phyloP scores from a whole-genome alignment of 768 basidiomycete species.

The Fomitopsis pulvina region DNA sequence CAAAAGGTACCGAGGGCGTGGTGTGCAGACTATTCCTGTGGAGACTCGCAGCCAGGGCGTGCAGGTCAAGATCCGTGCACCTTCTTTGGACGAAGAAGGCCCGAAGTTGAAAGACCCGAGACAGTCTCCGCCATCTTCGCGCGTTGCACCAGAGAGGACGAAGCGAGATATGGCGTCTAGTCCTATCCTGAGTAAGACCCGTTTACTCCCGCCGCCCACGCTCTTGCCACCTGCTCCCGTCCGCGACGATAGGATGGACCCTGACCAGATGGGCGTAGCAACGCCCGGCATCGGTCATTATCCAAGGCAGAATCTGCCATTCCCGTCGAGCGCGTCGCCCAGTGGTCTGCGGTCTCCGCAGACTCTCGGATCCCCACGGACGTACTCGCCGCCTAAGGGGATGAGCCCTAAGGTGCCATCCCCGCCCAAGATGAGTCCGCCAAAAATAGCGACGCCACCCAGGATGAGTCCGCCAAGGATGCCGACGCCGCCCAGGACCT shows the following conservation, averaged over 20 bases:
- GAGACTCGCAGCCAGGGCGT: slow-evolving; percentile 50
- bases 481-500: slow-evolving; percentile 14
- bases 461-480: slow-evolving; percentile 9
- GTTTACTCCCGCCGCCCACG: slow-evolving; percentile 5
- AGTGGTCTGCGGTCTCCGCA: slow-evolving; percentile 21
- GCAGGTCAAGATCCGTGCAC: slow-evolving; percentile 39
- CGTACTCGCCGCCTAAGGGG: slow-evolving; percentile 19
- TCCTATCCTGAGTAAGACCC: neutral
- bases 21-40: slow-evolving; percentile 61
- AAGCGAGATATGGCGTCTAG: slow-evolving; percentile 12
- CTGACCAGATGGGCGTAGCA: slow-evolving; percentile 16
- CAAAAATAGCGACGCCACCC: slow-evolving; percentile 8
- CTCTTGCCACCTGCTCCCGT: slow-evolving; percentile 19
- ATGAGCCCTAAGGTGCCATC: slow-evolving; percentile 11
- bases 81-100: slow-evolving; percentile 7
- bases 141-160: neutral
- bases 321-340: slow-evolving; percentile 24
- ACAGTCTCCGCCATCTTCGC: neutral
- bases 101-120: slow-evolving; percentile 7
- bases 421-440: slow-evolving; percentile 14
- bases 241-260: slow-evolving; percentile 17
- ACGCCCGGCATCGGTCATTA: slow-evolving; percentile 14
- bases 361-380: slow-evolving; percentile 21
- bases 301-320: slow-evolving; percentile 14
- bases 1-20: slow-evolving; percentile 57